Evolutionary conservation across 768 basidiomycete genomes (phyloP), one percentile per base, ranked within the genome.

Genomic region (Brasilioporus rufonigricans): DNA sequence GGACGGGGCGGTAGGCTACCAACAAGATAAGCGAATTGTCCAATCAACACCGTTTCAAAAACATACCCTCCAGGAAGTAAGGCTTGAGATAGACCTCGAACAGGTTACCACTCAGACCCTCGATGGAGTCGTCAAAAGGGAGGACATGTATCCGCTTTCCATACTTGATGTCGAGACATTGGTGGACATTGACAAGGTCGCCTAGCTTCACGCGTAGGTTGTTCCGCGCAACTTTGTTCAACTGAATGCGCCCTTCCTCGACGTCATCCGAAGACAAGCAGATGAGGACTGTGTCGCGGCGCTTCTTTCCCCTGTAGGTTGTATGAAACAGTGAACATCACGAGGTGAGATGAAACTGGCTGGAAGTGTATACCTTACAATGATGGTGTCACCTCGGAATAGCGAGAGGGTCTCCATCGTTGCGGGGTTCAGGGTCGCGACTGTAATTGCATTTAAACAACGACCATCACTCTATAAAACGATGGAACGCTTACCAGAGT

Each of bases 141-240:
- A 99, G 79, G 56, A 99, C 83, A 70, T 98, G 97, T 38, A 99
- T 85, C 52, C 96, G 88, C 72, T 99, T 98, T 61, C 97, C 97
- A 72, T 99, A 99, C 75, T 98, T 97, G 80, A 98, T 98, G 67
- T 98, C 96, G 56, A 89, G 83, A 70, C 95, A 98, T 65, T 92
- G 85, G 72, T 98, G 95, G 1, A 99, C 94, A 58, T 91, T 91
- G 69, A 93, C 93, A 52, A 98, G 81, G 73, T 99, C 97, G 40
- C 91, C 96, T 40, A 98, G 86, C 78, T 98, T 98, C 63, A 98
- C 93, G 52, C 96, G 91, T 44, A 98, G 76, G 76, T 99, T 98
- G 78, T 98, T 96, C 54, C 97, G 92, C n/a, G 97, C 97, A 33
- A 99, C 97, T 74, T 98, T 98, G 86, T 99, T 99, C 76, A 99